Percentiles rank a stretch among this genome's conserved stretches.
Evolutionary conservation across 192 early-diverging fungal genomes (phyloP).

Genomic region (Phycomyces nitens): DNA sequence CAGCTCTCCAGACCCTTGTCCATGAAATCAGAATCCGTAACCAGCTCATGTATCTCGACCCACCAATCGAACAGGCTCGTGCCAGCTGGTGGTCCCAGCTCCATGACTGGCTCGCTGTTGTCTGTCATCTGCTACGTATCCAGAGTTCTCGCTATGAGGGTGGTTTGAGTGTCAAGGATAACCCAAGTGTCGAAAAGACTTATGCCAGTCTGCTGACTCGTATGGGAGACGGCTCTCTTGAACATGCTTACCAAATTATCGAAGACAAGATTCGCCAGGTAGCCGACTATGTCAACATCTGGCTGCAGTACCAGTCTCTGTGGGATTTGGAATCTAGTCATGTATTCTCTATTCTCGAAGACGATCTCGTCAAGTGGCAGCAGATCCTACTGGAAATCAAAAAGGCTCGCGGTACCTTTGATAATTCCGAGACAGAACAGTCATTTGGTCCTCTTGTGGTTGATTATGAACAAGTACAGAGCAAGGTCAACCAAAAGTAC

Average conservation of each 20-base stretch:
- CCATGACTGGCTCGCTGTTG: conserved; percentile 87
- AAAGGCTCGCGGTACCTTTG: conserved; percentile 90
- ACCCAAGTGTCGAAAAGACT: conserved; percentile 49
- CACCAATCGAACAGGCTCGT: conserved; percentile 92
- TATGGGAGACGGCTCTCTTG: conserved; percentile 63
- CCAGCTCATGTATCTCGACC: conserved; percentile 95
- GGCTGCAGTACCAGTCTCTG: conserved; percentile 97
- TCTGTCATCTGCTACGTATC: conserved; percentile 83
- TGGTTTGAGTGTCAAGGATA: conserved; percentile 58
- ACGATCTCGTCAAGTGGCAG: conserved; percentile 90
- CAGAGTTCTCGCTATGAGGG: conserved; percentile 91
- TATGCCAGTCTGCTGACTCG: conserved; percentile 72
- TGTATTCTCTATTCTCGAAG: conserved; percentile 79
- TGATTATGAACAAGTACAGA: conserved; percentile 98
- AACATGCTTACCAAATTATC: conserved; percentile 79
- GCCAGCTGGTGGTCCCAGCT: conserved; percentile 85
- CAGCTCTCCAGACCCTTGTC: conserved; percentile 65
- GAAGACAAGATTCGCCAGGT: conserved; percentile 77
- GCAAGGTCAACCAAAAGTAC: conserved; percentile 96
- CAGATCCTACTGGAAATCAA: conserved; percentile 92
- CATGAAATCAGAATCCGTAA: conserved; percentile 90
- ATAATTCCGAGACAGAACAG: conserved; percentile 89
- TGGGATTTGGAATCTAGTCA: conserved; percentile 94
- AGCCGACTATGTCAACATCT: conserved; percentile 82
- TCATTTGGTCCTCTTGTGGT: conserved; percentile 83